These are phyloP conservation scores for Brassica rapa DNA, from an alignment of 345 rosid genomes.

Conservation along the genomic window DNA sequence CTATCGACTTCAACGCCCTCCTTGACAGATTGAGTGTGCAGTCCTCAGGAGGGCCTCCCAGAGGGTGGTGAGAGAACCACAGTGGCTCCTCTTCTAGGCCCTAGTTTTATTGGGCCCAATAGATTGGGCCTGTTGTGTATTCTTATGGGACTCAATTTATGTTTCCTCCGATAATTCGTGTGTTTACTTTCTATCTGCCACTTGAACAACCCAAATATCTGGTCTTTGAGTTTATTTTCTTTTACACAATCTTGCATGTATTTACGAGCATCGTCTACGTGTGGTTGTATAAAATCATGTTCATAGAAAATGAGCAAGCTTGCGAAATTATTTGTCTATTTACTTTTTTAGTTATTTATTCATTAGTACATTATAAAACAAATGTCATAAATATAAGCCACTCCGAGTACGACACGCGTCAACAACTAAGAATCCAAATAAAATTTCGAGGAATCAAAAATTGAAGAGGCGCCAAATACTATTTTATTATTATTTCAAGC, in stretches of 20 bases:
- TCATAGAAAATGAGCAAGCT: background rate
- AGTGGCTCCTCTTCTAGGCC: constrained; percentile 25
- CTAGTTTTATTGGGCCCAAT: constrained; percentile 38
- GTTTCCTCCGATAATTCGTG: background rate
- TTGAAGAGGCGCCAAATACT: constrained; percentile 33
- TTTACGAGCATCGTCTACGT: background rate
- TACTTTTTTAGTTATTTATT: background rate
- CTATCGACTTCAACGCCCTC: constrained; percentile 78
- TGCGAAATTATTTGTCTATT: background rate
- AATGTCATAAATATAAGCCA: no score
- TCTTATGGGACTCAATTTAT: constrained; percentile 4
- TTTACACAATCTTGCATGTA: background rate
- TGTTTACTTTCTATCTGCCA: background rate
- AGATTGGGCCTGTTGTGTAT: constrained; percentile 34
- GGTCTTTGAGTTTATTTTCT: background rate
- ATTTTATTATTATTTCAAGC: background rate
- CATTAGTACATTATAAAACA: background rate
- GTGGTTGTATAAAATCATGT: background rate
- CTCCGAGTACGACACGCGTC: background rate
- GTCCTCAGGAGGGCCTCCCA: constrained; percentile 62
- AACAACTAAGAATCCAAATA: background rate
- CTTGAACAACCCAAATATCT: background rate
- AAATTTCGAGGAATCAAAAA: constrained; percentile 26
- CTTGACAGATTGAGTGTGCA: constrained; percentile 76
- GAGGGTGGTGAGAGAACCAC: constrained; percentile 64